These are phyloP conservation scores for Calonectria pseudoreteaudii DNA, from an alignment of 2,329 filamentous ascomycete genomes.

Conservation along the genomic window DNA sequence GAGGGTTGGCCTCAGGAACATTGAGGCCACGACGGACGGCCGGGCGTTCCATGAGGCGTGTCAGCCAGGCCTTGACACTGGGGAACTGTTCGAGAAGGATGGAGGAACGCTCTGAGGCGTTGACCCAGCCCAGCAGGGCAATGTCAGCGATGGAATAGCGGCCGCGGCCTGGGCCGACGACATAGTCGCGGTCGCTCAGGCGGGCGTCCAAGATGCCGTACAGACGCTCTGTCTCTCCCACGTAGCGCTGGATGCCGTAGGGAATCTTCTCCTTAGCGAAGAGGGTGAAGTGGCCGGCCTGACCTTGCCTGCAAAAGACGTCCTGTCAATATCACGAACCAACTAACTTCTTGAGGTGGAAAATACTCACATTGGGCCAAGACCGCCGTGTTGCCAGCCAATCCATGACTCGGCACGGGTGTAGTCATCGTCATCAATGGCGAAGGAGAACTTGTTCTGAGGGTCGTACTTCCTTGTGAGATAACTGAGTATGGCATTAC, in stretches of 20 bases:
- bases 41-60: slow-evolving; percentile 73
- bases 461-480: slow-evolving; percentile 78
- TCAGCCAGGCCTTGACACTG: slow-evolving; percentile 78
- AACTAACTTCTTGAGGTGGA: background rate
- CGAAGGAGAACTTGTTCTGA: slow-evolving; percentile 57
- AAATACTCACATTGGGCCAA: slow-evolving; percentile 68
- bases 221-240: slow-evolving; percentile 79
- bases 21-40: slow-evolving; percentile 79
- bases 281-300: slow-evolving; percentile 79
- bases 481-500: slow-evolving; percentile 79
- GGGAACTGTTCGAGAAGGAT: slow-evolving; percentile 73
- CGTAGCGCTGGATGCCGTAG: slow-evolving; percentile 79
- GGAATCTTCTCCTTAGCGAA: slow-evolving; percentile 76
- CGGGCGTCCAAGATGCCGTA: slow-evolving; percentile 79
- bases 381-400: slow-evolving; percentile 79
- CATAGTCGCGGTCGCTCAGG: slow-evolving; percentile 63
- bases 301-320: slow-evolving; percentile 69
- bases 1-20: slow-evolving; percentile 65
- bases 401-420: slow-evolving; percentile 62
- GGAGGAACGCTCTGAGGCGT: slow-evolving; percentile 53
- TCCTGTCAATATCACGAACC: slow-evolving; percentile 28
- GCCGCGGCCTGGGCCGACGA: slow-evolving; percentile 65
- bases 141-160: slow-evolving; percentile 79
- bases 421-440: slow-evolving; percentile 52
- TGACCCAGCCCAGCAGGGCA: slow-evolving; percentile 77